Base-by-base conservation (phyloP, 768 basidiomycete genomes). In the Tephrocybe rancida region DNA sequence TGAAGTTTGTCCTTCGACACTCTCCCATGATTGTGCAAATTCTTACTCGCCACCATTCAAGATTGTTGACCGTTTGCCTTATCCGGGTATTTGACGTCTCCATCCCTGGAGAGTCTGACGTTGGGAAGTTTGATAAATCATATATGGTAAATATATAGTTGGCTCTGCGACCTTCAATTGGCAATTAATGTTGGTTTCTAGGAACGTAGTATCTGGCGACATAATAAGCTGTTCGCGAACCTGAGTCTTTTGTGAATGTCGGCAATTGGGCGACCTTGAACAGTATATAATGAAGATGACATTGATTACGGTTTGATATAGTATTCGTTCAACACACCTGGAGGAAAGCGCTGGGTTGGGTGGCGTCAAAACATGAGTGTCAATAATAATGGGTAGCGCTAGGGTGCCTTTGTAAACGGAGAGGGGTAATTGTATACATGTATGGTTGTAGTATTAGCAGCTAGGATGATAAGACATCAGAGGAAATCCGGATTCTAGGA, bases 191-290 rank as follows among this genome's bases (percentile, higher is more conserved):
- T 3, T n/a, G n/a, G 27, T 34, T 14, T 39, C 5, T 34, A 66
- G 63, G 65, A 64, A 49, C 59, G 61, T 44, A 59, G 57, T 29
- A 49, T 66, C 24, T 66, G 61, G 65, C 53, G 55, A n/a, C 64
- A 66, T 42, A 58, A 62, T 38, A 34, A 52, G 29, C 55, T 29
- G 48, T 58, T 34, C 7, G 48, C 64, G 19, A 51, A 50, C 6
- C 44, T 65, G 38, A 58, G 25, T 38, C 43, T 25, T n/a, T 35
- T 49, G 3, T 54, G 44, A 25, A 32, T 7, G 13, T 32, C 7
- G 13, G 30, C 30, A n/a, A n/a, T n/a, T n/a, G n/a, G n/a, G n/a
- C n/a, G n/a, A n/a, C n/a, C n/a, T n/a, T n/a, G n/a, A n/a, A n/a
- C n/a, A n/a, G n/a, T n/a, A n/a, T n/a, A n/a, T n/a, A n/a, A n/a